Conservation (phyloP, 768 basidiomycete genomes). For the Macrolepiota albuminosa region DNA sequence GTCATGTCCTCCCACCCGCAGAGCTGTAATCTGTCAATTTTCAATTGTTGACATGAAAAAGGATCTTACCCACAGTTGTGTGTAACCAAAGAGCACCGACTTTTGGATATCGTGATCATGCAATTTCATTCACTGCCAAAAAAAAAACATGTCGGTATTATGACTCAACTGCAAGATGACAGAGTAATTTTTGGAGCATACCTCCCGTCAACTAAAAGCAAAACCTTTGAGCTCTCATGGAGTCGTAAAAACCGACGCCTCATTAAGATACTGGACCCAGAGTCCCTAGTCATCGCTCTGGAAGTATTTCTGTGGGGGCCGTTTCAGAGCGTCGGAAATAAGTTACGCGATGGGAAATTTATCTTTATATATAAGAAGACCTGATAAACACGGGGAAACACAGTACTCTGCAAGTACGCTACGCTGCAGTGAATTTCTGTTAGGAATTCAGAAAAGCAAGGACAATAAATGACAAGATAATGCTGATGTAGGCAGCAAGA, state of each 20-base stretch:
- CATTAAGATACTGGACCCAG: background rate
- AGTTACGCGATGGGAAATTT: background rate
- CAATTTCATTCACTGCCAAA: background rate
- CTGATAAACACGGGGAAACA: background rate
- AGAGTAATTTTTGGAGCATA: background rate
- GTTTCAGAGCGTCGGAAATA: background rate
- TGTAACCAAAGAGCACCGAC: too few species aligned
- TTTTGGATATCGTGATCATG: background rate
- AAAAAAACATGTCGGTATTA: background rate
- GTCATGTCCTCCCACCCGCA: too few species aligned
- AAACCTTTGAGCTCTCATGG: background rate
- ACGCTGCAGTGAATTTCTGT: background rate
- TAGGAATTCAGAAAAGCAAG: too few species aligned
- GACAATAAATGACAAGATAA: too few species aligned
- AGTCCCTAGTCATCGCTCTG: background rate
- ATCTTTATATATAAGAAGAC: background rate
- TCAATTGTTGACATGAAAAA: background rate
- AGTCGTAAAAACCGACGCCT: background rate
- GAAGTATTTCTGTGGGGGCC: background rate
- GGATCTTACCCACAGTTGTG: background rate
- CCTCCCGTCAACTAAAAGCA: background rate
- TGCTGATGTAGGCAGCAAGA: too few species aligned
- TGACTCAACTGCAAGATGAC: too few species aligned
- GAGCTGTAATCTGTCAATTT: too few species aligned
- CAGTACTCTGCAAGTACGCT: background rate